Evolutionary conservation across 352 stramenopile species (phyloP), one percentile per base, ranked within the genome.

Genomic region (Pythium graminicola): DNA sequence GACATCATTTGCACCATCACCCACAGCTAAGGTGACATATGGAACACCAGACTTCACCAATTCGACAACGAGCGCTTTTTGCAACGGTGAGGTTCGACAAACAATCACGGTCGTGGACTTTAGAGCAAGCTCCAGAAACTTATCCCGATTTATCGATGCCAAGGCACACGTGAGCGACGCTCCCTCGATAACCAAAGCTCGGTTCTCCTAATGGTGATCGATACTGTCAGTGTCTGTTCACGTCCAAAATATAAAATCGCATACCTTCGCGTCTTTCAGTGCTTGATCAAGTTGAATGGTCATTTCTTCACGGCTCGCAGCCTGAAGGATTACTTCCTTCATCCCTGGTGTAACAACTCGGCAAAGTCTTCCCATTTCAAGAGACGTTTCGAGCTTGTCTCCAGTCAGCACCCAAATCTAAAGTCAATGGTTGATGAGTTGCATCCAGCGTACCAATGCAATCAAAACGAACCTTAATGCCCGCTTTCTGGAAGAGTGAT

Each of bases 1-100:
- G 24, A 99, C 96, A 65, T 99, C 97, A 59, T 99, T 99, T 9
- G 96, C 96, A 23, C 97, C 97, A 70, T 99, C 97, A n/a, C 96
- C 97, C 43, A 99, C 97, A 33, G 96, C 95, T 2, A 99, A 78
- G 4, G 94, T 98, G 27, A 90, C 74, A 47, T 81, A 80, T 3
- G 69, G 68, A 0, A 90, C 71, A 6, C 73, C 75, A 19, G 69
- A 65, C 57, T 94, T 95, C 10, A 99, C 92, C 35, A 99, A 77
- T 44, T 98, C 88, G 9, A 99, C 95, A 0, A 97, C 75, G 7
- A 92, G 60, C 11, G 89, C 86, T 60, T 97, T 97, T 51, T 97
- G 89, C 19, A 95, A 67, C 13, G 87, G 89, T 3, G 85, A 95
- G 8, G 89, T 85, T 6, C 89, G 81, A 19, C 86, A 96, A 10